Conservation (phyloP, 2,329 filamentous ascomycete species). For the Lomentospora prolificans region DNA sequence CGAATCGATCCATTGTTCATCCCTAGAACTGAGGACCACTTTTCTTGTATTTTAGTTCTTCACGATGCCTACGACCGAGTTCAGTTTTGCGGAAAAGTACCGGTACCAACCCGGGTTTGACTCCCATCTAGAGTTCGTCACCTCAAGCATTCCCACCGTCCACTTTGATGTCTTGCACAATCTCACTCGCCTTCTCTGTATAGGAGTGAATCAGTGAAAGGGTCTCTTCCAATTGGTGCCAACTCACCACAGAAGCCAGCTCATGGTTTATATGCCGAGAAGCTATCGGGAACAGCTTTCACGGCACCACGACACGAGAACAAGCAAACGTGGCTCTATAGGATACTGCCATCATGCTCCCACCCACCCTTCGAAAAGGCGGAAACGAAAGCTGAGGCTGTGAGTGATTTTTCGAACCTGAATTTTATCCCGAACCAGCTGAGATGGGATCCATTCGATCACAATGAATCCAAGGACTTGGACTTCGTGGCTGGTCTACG, state of each 20-base stretch:
- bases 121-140: constrained; percentile 62
- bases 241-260: constrained; percentile 78
- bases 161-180: background rate
- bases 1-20: too few species aligned
- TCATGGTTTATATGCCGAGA: constrained; percentile 73
- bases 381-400: constrained; percentile 16
- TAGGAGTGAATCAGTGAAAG: constrained; percentile 67
- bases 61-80: constrained; percentile 39
- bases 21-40: too few species aligned
- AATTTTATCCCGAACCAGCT: constrained; percentile 74
- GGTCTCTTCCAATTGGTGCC: constrained; percentile 61
- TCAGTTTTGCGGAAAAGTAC: constrained; percentile 48
- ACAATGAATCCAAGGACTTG: constrained; percentile 41
- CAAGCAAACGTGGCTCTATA: constrained; percentile 64
- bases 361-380: constrained; percentile 46
- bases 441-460: constrained; percentile 67
- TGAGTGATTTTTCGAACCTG: constrained; percentile 32
- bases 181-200: background rate
- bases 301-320: constrained; percentile 60
- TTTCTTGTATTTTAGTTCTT: background rate
- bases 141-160: background rate
- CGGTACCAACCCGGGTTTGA: constrained; percentile 71
- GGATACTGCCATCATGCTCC: constrained; percentile 54
- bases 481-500: constrained; percentile 48
- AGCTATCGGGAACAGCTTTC: constrained; percentile 63